phyloP scores from a whole-genome alignment of 2,329 filamentous ascomycete genomes.

The Macrophomina pseudophaseolina region DNA sequence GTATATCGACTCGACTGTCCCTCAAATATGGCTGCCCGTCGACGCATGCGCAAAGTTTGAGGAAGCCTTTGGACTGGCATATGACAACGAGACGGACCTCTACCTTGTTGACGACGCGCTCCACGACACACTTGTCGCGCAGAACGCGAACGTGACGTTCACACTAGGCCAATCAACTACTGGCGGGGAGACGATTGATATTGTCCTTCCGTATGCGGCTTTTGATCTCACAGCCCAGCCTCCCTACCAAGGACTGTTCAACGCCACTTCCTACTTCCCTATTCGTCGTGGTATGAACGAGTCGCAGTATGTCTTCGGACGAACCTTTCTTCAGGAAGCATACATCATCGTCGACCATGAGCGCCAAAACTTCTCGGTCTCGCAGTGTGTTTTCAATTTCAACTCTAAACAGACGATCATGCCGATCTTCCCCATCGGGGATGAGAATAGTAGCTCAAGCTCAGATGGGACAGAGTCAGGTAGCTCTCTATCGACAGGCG shows the following conservation, averaged over 20 bases:
- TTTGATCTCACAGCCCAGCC: constrained; percentile 53
- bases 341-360: constrained; percentile 58
- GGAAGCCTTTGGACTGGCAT: constrained; percentile 45
- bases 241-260: constrained; percentile 61
- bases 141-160: constrained; percentile 51
- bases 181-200: constrained; percentile 47
- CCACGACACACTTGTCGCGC: constrained; percentile 36
- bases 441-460: not conserved
- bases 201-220: constrained; percentile 55
- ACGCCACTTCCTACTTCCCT: constrained; percentile 70
- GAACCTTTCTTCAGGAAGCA: constrained; percentile 73
- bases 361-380: constrained; percentile 52
- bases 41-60: constrained; percentile 43
- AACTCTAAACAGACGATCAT: constrained; percentile 37
- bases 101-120: constrained; percentile 46
- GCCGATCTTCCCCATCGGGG: constrained; percentile 38
- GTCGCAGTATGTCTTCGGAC: constrained; percentile 66
- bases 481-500: constrained; percentile 36
- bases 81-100: constrained; percentile 40
- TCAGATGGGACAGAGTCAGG: not conserved
- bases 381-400: constrained; percentile 43
- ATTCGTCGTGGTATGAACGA: constrained; percentile 62
- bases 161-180: constrained; percentile 44
- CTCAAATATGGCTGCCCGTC: constrained; percentile 49
- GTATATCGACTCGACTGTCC: constrained; percentile 45